Conservation (phyloP, 2,329 filamentous ascomycete species). For the Ophioceras dolichostomum region DNA sequence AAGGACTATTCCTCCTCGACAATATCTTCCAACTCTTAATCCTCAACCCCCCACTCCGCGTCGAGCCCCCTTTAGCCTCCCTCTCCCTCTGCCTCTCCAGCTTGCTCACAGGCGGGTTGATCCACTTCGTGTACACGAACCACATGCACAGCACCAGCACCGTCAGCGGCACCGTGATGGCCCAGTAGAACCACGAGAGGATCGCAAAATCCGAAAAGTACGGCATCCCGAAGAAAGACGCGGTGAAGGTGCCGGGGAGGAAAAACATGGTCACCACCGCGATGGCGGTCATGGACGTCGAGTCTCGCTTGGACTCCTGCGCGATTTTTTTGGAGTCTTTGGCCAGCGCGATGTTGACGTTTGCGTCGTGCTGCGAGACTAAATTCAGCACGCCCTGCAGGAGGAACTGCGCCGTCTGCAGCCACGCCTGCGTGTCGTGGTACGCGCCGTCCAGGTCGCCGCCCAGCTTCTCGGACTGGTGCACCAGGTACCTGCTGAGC, state of each 20-base stretch:
- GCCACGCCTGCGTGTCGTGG: constrained; percentile 2
- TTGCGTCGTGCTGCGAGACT: constrained; percentile 2
- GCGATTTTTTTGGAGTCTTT: constrained; percentile 4
- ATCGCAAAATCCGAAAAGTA: neutral
- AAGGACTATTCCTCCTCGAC: neutral
- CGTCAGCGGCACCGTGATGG: neutral
- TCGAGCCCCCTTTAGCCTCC: neutral
- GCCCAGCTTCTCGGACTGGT: neutral
- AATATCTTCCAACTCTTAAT: neutral
- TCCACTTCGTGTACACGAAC: neutral
- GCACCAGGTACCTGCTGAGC: neutral
- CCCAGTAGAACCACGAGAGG: neutral
- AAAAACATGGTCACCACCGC: constrained; percentile 4
- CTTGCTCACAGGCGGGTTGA: neutral
- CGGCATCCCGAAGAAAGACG: neutral
- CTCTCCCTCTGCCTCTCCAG: neutral
- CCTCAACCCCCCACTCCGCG: neutral
- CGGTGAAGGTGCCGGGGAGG: constrained; percentile 3
- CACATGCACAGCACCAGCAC: neutral
- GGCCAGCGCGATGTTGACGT: constrained; percentile 3
- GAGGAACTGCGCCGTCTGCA: constrained; percentile 3
- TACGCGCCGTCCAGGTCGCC: neutral
- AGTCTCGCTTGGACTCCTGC: constrained; percentile 10
- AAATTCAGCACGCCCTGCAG: constrained; percentile 4
- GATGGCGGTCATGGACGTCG: constrained; percentile 5